These are phyloP conservation scores for Lichtheimia corymbifera DNA, from an alignment of 371 early-diverging fungal species.

Conservation along the genomic window DNA sequence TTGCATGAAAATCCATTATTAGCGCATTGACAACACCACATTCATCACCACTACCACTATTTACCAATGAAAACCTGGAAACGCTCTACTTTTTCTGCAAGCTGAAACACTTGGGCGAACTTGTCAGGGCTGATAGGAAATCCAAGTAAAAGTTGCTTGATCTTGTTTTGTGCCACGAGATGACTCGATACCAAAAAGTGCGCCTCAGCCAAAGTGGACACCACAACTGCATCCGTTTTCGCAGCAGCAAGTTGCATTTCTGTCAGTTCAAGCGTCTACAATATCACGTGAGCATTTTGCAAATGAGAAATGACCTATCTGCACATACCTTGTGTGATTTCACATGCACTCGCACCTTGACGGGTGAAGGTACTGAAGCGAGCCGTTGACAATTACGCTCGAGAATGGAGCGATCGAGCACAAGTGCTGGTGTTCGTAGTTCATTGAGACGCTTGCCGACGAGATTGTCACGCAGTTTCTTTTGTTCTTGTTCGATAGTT, in stretches of 20 bases:
- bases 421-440: slow-evolving; percentile 40
- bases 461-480: background rate
- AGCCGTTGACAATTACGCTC: slow-evolving; percentile 33
- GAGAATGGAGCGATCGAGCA: slow-evolving; percentile 34
- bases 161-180: slow-evolving; percentile 20
- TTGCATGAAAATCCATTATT: slow-evolving; percentile 6
- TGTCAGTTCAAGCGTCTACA: slow-evolving; percentile 40
- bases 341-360: slow-evolving; percentile 42
- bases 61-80: slow-evolving; percentile 45
- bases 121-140: slow-evolving; percentile 47
- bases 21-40: background rate
- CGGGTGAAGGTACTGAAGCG: slow-evolving; percentile 18
- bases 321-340: slow-evolving; percentile 49
- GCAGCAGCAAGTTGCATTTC: slow-evolving; percentile 37
- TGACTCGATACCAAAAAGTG: slow-evolving; percentile 30
- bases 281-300: background rate
- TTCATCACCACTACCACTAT: background rate
- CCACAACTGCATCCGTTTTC: slow-evolving; percentile 41
- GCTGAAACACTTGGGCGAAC: slow-evolving; percentile 26
- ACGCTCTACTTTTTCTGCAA: slow-evolving; percentile 24
- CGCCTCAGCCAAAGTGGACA: slow-evolving; percentile 48
- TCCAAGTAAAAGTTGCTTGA: slow-evolving; percentile 33
- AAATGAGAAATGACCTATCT: background rate
- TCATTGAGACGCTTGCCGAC: slow-evolving; percentile 37
- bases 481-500: background rate